Percentiles rank a stretch among this genome's conserved stretches.
phyloP scores from a whole-genome alignment of 441 rosid genomes.

The Gossypium armourianum region DNA sequence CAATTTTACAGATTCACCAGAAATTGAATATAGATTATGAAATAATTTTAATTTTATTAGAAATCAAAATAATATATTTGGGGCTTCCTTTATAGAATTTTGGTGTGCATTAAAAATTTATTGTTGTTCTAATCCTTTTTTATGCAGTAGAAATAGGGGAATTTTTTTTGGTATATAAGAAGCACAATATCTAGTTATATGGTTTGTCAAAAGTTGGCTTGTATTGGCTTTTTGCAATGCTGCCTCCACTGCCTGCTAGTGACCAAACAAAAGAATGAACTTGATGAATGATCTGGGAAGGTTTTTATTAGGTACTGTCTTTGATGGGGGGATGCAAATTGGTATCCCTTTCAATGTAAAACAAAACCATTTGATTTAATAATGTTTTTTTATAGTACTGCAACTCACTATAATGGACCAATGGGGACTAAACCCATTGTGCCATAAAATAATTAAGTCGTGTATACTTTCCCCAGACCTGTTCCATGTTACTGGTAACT shows the following conservation, averaged over 20 bases:
- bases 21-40: slow-evolving; percentile 1
- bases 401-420: not conserved
- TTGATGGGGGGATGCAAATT: not conserved
- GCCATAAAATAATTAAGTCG: not conserved
- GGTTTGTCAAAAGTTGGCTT: not conserved
- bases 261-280: not conserved
- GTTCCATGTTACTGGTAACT: not conserved
- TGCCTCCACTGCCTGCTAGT: not conserved
- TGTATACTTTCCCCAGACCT: not conserved
- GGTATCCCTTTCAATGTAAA: not conserved
- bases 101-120: not conserved
- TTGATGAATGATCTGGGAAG: not conserved
- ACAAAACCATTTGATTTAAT: not conserved
- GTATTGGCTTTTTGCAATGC: not conserved
- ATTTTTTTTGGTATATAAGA: not conserved
- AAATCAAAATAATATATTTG: not conserved
- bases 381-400: not conserved
- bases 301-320: not conserved
- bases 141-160: not conserved
- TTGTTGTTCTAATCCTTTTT: not conserved
- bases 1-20: not conserved
- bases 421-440: not conserved
- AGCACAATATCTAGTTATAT: not conserved
- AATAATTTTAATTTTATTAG: not conserved
- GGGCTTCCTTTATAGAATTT: not conserved